Evolutionary conservation across 306 rosid genomes (phyloP), one percentile per base, ranked within the genome.

Genomic region (Luffa acutangula): DNA sequence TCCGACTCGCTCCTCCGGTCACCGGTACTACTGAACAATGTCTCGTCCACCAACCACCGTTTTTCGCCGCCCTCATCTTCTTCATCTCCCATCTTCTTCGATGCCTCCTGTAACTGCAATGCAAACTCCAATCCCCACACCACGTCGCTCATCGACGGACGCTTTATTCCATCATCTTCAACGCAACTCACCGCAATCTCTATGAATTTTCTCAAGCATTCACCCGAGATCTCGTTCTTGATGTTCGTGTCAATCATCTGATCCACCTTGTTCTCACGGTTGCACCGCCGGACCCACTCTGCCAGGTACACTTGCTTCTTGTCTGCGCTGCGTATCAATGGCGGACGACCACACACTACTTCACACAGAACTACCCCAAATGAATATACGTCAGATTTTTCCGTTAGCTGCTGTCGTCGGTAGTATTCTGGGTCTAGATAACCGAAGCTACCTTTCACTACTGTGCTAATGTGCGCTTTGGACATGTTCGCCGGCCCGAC

Each of bases 321-420:
- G 4, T 84, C 88, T 0, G 51, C 65, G 0, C 74, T 81, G 0
- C 83, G 81, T 0, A 88, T 31, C 2, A 86, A 3, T 0, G 86
- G 84, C 0, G 86, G 51, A 71, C 88, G 85, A 5, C 80, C 90
- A 74, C 91, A 82, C 25, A 91, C 54, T 0, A 84, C 80, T 72
- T 91, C 96, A 7, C 84, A 79, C 13, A 91, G 46, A 3, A 91
- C 89, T 0, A 91, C 90, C 0, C 92, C 92, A 4, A 86, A 89
- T 0, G 93, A 91, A 80, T 89, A 88, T 9, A 91, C 92, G 18
- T 91, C 92, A 0, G 92, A 83, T 34, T 85, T 91, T 1, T 77
- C 84, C 0, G 89, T 91, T 70, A 88, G 9, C 37, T 80, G 76
- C 0, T 76, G 84, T 21, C 83, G 82, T 12, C 59, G 15, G 18